Conservation (phyloP, 2,329 filamentous ascomycete species). For the Dichotomopilus funicola region DNA sequence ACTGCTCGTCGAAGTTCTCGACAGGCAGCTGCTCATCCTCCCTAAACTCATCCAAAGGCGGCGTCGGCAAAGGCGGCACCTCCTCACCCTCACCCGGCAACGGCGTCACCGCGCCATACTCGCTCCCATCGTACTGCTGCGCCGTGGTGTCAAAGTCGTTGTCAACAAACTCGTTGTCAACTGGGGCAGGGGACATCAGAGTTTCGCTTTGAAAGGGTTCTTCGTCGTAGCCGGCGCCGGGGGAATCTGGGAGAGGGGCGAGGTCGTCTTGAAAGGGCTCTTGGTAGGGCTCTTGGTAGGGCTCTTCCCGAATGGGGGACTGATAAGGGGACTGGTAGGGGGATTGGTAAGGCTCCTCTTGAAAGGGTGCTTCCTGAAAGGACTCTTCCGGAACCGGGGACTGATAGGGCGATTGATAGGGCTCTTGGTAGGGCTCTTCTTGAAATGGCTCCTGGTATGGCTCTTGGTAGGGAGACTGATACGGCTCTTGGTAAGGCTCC, state of each 20-base stretch:
- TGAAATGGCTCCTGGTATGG: too few species aligned
- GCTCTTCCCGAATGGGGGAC: too few species aligned
- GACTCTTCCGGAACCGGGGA: too few species aligned
- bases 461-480: too few species aligned
- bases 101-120: slow-evolving; percentile 5
- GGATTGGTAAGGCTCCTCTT: too few species aligned
- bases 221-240: neutral
- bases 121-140: slow-evolving; percentile 8
- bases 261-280: neutral
- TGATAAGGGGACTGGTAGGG: too few species aligned
- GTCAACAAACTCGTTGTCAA: neutral
- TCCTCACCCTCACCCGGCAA: neutral
- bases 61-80: neutral
- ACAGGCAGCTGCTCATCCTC: neutral
- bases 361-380: too few species aligned
- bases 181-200: neutral
- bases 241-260: neutral
- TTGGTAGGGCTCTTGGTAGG: neutral
- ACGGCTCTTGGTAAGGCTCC: too few species aligned
- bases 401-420: too few species aligned
- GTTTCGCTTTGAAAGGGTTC: neutral
- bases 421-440: too few species aligned
- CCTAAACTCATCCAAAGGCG: neutral
- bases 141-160: neutral
- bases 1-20: neutral